Evolutionary conservation across 1,284 basidiomycete genomes (phyloP).

Genomic region (Ustilago trichophora): DNA sequence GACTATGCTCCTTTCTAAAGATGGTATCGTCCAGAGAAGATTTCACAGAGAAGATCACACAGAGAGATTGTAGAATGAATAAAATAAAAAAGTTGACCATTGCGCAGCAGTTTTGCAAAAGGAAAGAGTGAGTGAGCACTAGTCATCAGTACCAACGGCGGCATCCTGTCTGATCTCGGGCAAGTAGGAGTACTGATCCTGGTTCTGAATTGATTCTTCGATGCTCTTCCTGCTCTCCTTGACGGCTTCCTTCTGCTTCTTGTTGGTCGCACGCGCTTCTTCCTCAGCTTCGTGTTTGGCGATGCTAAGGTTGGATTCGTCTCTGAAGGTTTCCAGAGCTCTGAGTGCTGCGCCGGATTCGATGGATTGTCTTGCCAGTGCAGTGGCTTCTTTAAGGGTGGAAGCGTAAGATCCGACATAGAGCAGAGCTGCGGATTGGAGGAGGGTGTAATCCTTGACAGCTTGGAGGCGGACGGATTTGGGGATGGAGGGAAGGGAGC

Average conservation of each 20-base stretch:
- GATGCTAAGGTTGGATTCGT: constrained; percentile 34
- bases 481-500: constrained; percentile 49
- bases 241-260: no score
- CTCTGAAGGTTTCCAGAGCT: constrained; percentile 44
- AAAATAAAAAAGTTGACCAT: no score
- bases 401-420: constrained; percentile 54
- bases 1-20: constrained; percentile 42
- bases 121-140: no score
- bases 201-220: constrained; percentile 26
- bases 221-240: constrained; percentile 33
- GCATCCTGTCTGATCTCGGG: constrained; percentile 49
- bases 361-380: constrained; percentile 37
- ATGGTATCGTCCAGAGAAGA: no score
- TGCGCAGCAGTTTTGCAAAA: no score
- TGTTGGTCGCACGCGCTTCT: constrained; percentile 4
- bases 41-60: no score
- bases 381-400: constrained; percentile 13
- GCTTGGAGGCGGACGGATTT: constrained; percentile 47
- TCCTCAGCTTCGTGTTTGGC: constrained; percentile 14
- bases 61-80: no score
- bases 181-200: constrained; percentile 51
- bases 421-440: constrained; percentile 61
- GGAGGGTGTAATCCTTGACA: constrained; percentile 58
- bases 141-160: constrained; percentile 48
- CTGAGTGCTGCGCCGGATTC: constrained; percentile 39